Conservation (phyloP, 1,284 basidiomycete species). For the Hypsizygus ulmarius region DNA sequence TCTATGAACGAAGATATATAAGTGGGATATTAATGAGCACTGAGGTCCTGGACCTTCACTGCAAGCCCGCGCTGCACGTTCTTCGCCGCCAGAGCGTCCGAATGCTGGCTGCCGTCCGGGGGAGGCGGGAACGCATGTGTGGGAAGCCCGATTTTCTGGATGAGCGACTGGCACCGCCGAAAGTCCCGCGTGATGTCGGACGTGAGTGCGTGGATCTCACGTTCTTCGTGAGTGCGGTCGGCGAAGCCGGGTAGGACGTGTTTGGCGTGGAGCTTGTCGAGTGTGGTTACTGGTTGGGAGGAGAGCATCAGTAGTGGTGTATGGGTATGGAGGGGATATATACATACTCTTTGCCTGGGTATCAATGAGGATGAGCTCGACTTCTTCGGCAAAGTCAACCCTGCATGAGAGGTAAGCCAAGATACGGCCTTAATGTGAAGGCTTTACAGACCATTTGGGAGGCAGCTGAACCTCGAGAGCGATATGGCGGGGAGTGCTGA, state of each 20-base stretch:
- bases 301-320: conserved; percentile 17
- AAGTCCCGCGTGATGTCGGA: conserved; percentile 93
- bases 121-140: conserved; percentile 52
- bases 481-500: conserved; percentile 47
- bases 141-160: conserved; percentile 63
- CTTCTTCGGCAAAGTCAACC: conserved; percentile 90
- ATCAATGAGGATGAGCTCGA: conserved; percentile 73
- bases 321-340: conserved; percentile 17
- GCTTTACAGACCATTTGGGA: conserved; percentile 59
- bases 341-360: conserved; percentile 78
- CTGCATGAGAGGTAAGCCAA: conserved; percentile 40
- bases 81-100: conserved; percentile 75
- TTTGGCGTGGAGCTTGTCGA: conserved; percentile 94
- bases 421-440: conserved; percentile 17
- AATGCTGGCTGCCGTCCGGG: conserved; percentile 31
- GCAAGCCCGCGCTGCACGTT: conserved; percentile 98
- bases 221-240: conserved; percentile 91
- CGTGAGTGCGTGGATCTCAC: conserved; percentile 88
- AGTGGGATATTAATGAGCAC: conserved; percentile 41
- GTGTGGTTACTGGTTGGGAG: conserved; percentile 55
- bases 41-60: conserved; percentile 91
- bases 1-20: conserved; percentile 44
- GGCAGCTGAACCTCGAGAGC: conserved; percentile 63
- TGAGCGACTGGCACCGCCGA: conserved; percentile 75
- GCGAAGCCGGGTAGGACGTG: conserved; percentile 95